A percentile compares a stretch with the other conserved stretches of the same genome.
These are phyloP conservation scores for Effrenium voratum DNA, from an alignment of 73 alveolate species.

Conservation along the genomic window DNA sequence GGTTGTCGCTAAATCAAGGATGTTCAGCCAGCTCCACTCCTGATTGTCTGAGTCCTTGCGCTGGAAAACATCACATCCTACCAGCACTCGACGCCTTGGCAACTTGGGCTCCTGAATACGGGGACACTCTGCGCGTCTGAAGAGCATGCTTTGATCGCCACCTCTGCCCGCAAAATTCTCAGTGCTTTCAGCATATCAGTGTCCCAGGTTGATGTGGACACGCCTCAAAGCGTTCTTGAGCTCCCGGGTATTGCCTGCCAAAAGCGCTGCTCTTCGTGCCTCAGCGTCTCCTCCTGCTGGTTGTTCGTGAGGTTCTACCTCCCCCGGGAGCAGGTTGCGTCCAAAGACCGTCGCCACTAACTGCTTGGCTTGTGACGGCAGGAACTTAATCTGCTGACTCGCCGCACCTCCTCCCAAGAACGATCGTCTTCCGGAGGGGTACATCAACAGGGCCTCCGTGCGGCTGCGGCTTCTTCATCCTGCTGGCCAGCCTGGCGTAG, in stretches of 20 bases:
- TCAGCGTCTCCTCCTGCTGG: neutral
- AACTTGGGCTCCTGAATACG: neutral
- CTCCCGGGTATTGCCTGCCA: neutral
- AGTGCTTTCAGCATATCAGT: conserved; percentile 9
- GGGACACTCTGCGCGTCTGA: neutral
- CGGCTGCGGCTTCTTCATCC: neutral
- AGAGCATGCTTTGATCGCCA: conserved; percentile 9
- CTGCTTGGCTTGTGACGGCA: neutral
- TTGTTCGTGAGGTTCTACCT: neutral
- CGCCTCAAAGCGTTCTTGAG: neutral
- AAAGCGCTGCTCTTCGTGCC: neutral
- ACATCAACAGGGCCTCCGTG: neutral
- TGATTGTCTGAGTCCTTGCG: neutral
- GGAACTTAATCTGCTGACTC: neutral
- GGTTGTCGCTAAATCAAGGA: neutral
- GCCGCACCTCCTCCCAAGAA: neutral
- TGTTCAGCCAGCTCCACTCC: neutral
- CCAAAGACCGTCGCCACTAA: neutral
- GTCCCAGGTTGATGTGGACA: neutral
- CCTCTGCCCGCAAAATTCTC: neutral
- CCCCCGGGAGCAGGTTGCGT: neutral
- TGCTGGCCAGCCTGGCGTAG: neutral
- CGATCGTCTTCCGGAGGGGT: neutral
- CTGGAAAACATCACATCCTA: neutral
- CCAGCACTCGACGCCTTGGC: neutral